Percentiles rank a stretch among this genome's conserved stretches.
Evolutionary conservation across 371 early-diverging fungal species (phyloP).

Genomic region (Mucor piriformis): DNA sequence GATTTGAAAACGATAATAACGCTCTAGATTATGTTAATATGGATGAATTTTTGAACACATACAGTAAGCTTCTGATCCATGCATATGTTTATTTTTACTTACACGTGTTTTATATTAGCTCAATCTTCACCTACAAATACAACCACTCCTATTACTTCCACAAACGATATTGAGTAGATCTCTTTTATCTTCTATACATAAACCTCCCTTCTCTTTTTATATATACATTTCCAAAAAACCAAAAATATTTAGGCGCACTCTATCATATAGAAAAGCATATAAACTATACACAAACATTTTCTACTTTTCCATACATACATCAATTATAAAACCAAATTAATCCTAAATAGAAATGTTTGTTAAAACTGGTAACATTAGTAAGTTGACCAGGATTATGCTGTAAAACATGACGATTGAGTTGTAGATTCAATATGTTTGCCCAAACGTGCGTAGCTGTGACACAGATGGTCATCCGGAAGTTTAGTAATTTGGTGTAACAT

Average conservation of each 20-base stretch:
- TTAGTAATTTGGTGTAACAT: no score
- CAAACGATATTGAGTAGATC: background rate
- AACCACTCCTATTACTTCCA: background rate
- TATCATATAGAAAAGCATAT: no score
- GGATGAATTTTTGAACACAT: slow-evolving; percentile 36
- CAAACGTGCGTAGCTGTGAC: no score
- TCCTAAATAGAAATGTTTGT: no score
- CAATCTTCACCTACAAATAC: slow-evolving; percentile 5
- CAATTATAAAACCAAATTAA: no score
- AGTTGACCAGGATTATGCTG: no score
- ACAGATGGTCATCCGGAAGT: no score
- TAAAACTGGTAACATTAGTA: no score
- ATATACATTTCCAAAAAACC: background rate
- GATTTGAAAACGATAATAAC: slow-evolving; percentile 12
- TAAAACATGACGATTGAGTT: no score
- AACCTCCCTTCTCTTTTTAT: background rate
- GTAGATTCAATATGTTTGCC: no score
- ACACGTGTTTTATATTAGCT: background rate
- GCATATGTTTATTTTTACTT: background rate
- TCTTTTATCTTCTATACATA: background rate
- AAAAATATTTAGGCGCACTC: background rate
- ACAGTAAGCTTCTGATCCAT: slow-evolving; percentile 24
- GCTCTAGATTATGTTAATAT: slow-evolving; percentile 31
- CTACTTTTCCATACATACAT: background rate
- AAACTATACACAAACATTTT: no score